Evolutionary conservation across 495 filamentous ascomycete species (phyloP), one percentile per base, ranked within the genome.

Genomic region (Podospora pseudoanserina): DNA sequence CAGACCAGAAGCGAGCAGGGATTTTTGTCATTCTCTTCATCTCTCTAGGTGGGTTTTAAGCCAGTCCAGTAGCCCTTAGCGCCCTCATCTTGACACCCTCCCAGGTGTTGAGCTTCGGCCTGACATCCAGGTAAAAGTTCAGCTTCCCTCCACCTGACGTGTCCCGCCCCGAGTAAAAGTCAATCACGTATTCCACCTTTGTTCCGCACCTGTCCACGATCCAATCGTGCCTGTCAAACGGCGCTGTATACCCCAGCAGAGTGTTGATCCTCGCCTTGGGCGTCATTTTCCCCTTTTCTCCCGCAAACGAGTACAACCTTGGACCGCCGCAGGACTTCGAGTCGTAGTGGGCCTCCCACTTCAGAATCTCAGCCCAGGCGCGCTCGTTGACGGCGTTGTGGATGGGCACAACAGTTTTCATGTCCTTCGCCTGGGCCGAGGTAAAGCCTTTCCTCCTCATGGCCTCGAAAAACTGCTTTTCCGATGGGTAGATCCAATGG

Each of bases 141-240:
- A 97, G 78, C 70, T 89, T 90, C 0, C 80, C 82, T 61, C 84
- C 86, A 2, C 86, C 81, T 44, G 67, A 78, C 53, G 74, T 75
- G 61, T 85, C 81, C 71, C 89, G 91, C 0, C 95, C 95, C 34
- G 90, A 86, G 77, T 99, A 99, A 76, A 98, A 99, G 79, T 99
- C 95, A 78, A 99, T 99, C 28, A 99, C 88, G 76, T 99, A 99
- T 75, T 97, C 95, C 55, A 99, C 79, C 71, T 84, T 84, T 71
- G 87, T 90, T n/a, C 93, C 94, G 71, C 95, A 97, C 67, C 95
- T 83, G 78, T 98, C 94, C 11, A 99, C 89, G 18, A 97, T 90
- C 95, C 95, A 98, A 79, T 99, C 95, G 75, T 99, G 95, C 62
- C 95, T 85, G 80, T 99, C 95, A 77, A 99, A 99, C 56, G 95